These are phyloP conservation scores for Aspergillus quadrilineatus DNA, from an alignment of 2,329 filamentous ascomycete genomes.

Conservation along the genomic window DNA sequence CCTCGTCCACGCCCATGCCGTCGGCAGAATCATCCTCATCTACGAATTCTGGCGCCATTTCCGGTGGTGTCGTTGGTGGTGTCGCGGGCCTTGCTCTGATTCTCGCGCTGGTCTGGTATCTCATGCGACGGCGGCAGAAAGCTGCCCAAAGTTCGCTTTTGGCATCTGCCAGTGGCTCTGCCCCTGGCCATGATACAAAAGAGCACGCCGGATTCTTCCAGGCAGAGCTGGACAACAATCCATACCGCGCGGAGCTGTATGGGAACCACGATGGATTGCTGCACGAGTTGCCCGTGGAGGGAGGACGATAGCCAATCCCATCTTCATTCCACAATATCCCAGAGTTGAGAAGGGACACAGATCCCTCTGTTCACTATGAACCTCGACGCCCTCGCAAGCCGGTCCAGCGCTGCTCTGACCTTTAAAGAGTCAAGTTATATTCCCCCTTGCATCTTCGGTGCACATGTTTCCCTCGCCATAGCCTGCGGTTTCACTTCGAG, in stretches of 20 bases:
- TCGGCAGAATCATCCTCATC: not conserved
- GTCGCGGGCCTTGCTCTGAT: not conserved
- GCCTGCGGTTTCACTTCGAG: too few relatives aligned
- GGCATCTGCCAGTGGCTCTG: not conserved
- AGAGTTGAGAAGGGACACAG: too few relatives aligned
- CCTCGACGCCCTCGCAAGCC: too few relatives aligned
- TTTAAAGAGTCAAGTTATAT: too few relatives aligned
- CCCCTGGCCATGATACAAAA: not conserved
- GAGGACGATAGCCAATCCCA: not conserved
- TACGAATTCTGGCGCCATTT: not conserved
- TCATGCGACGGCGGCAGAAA: not conserved
- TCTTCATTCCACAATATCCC: too few relatives aligned
- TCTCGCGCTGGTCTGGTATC: not conserved
- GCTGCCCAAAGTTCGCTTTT: not conserved
- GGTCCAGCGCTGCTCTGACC: too few relatives aligned
- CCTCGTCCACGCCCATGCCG: not conserved
- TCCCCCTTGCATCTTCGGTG: too few relatives aligned
- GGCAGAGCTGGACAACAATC: not conserved
- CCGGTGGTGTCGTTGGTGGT: not conserved
- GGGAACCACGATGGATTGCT: not conserved
- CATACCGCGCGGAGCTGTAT: not conserved
- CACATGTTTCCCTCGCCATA: too few relatives aligned
- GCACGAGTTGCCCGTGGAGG: slow-evolving; percentile 1
- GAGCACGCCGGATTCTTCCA: not conserved
- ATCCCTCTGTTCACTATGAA: too few relatives aligned